Conservation (phyloP, 1,284 basidiomycete genomes). For the Microbotryum intermedium region DNA sequence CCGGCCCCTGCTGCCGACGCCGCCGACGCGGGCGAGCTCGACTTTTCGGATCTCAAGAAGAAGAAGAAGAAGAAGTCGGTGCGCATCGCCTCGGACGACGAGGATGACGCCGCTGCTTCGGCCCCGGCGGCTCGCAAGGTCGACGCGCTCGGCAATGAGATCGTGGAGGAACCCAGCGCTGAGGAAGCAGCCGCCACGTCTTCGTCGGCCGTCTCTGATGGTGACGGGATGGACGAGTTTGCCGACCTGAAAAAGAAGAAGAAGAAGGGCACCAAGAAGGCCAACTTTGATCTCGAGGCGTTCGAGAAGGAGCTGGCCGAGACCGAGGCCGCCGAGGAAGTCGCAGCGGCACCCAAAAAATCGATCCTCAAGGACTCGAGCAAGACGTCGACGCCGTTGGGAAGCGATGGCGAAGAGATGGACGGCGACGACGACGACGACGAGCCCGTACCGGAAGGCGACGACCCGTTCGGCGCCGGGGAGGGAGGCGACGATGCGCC, state of each 20-base stretch:
- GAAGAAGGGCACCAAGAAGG: conserved; percentile 42
- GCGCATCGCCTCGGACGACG: conserved; percentile 21
- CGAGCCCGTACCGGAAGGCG: conserved; percentile 48
- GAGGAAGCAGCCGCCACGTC: conserved; percentile 24
- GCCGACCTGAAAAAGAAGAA: conserved; percentile 42
- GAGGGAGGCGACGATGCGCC: conserved; percentile 63
- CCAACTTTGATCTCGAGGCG: conserved; percentile 53
- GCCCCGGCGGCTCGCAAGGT: conserved; percentile 3
- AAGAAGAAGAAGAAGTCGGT: conserved; percentile 46
- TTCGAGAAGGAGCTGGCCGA: conserved; percentile 77
- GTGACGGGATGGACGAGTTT: conserved; percentile 39
- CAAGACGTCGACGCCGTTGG: conserved; percentile 8
- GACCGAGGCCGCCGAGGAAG: conserved; percentile 25
- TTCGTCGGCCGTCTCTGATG: conserved; percentile 29
- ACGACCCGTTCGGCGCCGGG: conserved; percentile 40
- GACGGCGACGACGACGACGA: conserved; percentile 53
- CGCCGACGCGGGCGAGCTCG: conserved; percentile 37
- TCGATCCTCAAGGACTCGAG: conserved; percentile 12
- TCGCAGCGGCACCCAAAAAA: conserved; percentile 5
- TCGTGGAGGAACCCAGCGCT: conserved; percentile 58
- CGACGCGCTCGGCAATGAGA: conserved; percentile 62
- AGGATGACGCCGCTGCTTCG: conserved; percentile 4
- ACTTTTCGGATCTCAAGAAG: conserved; percentile 44
- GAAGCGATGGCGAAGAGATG: conserved; percentile 40
- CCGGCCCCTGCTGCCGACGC: conserved; percentile 26